phyloP scores from a whole-genome alignment of 176 grass and related monocot species.

The Aegilops speltoides region DNA sequence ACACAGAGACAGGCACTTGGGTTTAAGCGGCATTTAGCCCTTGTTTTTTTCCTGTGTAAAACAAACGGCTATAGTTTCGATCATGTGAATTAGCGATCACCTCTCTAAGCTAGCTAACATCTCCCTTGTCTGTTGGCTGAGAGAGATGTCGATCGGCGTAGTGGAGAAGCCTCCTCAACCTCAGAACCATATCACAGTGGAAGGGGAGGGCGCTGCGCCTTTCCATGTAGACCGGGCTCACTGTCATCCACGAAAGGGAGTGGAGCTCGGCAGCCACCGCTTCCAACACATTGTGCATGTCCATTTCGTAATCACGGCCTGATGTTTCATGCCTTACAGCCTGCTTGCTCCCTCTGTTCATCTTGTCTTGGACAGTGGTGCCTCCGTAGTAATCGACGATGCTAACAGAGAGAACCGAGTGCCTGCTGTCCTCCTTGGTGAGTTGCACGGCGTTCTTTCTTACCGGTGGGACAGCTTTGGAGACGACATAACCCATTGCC shows the following conservation, averaged over 20 bases:
- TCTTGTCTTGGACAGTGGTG: slow-evolving; percentile 64
- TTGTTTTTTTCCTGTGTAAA: slow-evolving; percentile 37
- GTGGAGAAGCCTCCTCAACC: slow-evolving; percentile 82
- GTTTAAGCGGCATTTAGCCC: slow-evolving; percentile 26
- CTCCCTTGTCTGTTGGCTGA: slow-evolving; percentile 39
- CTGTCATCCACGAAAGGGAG: slow-evolving; percentile 94
- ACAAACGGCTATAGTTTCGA: background rate
- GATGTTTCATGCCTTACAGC: slow-evolving; percentile 41
- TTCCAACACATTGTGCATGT: slow-evolving; percentile 74
- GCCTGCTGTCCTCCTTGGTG: slow-evolving; percentile 53
- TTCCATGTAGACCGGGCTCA: slow-evolving; percentile 69
- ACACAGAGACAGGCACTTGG: background rate
- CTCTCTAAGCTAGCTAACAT: slow-evolving; percentile 39
- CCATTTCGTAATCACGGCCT: slow-evolving; percentile 51
- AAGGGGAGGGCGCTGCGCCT: slow-evolving; percentile 73
- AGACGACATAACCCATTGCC: slow-evolving; percentile 70
- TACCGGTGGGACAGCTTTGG: slow-evolving; percentile 63
- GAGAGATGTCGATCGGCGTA: slow-evolving; percentile 77
- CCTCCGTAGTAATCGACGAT: slow-evolving; percentile 93
- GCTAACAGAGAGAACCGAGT: slow-evolving; percentile 69
- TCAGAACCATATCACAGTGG: slow-evolving; percentile 71
- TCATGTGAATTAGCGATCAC: slow-evolving; percentile 15
- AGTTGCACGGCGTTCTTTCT: slow-evolving; percentile 41
- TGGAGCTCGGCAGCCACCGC: slow-evolving; percentile 75
- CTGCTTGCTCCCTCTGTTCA: slow-evolving; percentile 54